phyloP scores from a whole-genome alignment of 1,284 basidiomycete genomes.

The Cystobasidiaceae sp. region DNA sequence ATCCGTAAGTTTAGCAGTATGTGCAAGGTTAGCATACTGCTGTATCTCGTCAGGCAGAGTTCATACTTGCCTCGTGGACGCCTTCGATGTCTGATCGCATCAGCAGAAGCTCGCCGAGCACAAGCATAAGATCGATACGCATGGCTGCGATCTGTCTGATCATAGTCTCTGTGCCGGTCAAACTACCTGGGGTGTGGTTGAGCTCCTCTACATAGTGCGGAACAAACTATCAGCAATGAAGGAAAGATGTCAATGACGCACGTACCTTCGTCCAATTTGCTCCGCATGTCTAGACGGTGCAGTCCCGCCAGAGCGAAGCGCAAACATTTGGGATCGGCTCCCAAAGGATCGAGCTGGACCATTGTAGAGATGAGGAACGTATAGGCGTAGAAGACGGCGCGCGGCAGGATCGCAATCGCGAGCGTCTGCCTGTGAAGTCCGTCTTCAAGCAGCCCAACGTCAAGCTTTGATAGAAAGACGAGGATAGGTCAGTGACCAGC shows the following conservation, averaged over 20 bases:
- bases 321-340: constrained; percentile 20
- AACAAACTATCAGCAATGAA: too few species aligned
- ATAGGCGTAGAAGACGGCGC: constrained; percentile 15
- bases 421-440: too few species aligned
- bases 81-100: constrained; percentile 15
- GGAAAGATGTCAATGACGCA: too few species aligned
- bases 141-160: not conserved
- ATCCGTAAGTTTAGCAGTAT: not conserved
- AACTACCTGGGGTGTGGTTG: too few species aligned
- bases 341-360: constrained; percentile 28
- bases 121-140: constrained; percentile 9
- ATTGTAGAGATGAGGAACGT: constrained; percentile 28
- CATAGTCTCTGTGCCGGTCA: too few species aligned
- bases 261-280: too few species aligned
- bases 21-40: not conserved
- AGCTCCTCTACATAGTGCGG: too few species aligned
- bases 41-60: too few species aligned
- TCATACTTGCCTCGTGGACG: constrained; percentile 14
- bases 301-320: constrained; percentile 15
- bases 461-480: not conserved
- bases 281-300: not conserved
- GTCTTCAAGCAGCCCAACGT: not conserved
- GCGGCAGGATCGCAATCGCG: constrained; percentile 1
- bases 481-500: too few species aligned
- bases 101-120: constrained; percentile 11